Evolutionary conservation across 768 basidiomycete genomes (phyloP), one percentile per base, ranked within the genome.

Genomic region (Fomitopsis pulvina): DNA sequence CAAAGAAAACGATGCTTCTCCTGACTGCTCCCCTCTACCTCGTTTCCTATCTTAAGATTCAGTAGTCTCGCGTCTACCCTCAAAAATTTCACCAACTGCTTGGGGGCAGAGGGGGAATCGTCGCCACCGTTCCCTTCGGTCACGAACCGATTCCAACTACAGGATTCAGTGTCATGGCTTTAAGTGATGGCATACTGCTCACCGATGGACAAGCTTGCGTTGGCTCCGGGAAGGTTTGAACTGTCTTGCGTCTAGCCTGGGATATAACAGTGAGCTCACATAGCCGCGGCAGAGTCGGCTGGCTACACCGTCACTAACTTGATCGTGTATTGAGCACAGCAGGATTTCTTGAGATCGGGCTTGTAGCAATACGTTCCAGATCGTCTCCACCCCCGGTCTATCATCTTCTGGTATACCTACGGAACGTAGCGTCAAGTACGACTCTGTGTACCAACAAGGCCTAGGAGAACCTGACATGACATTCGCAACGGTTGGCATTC

Each of bases 241-340:
- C 29, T 64, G 66, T 1, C 71, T 60, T 2, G 79, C 81, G 62
- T 87, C 87, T 45, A 89, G 73, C 62, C 87, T 90, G 59, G 11
- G 2, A n/a, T 39, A 24, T 22, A 32, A 3, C 46, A 28, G n/a
- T 6, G 10, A 20, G 11, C 22, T 37, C 6, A 14, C 21, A 24
- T 8, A 28, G 27, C 22, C 52, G 27, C 47, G 48, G 18, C n/a
- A 16, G n/a, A 20, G 8, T 39, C 5, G 18, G 10, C 26, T 9
- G 40, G 8, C 30, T 34, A 5, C 37, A 29, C 4, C 16, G 7
- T 21, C 2, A 43, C 72, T 48, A 57, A 87, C 92, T 80, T 89
- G 64, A 97, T 97, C 2, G 95, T 92, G 63, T 96, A 95, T 57
- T 92, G 88, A 0, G 94, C 91, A 63, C 95, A 98, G 63, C 95